Percentiles rank a stretch among this genome's conserved stretches.
These are phyloP conservation scores for Omphalea diandra DNA, from an alignment of 441 rosid genomes.

Conservation along the genomic window DNA sequence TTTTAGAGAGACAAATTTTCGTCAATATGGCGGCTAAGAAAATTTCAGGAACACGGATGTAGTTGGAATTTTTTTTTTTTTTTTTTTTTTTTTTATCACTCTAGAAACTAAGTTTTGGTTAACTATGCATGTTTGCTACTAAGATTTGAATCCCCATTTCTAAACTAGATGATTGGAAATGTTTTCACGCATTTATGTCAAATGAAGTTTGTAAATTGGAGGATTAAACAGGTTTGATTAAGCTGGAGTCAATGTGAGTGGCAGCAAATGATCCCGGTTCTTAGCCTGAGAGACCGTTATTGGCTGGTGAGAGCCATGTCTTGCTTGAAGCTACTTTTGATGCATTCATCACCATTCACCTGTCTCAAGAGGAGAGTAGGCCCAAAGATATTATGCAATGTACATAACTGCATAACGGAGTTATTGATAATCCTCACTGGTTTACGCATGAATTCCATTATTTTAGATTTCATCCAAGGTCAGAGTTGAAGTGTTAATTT, in stretches of 20 bases:
- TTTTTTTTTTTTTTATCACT: too few relatives aligned
- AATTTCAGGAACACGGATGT: constrained; percentile 14
- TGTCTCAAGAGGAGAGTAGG: background rate
- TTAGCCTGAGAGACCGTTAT: background rate
- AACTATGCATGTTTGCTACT: background rate
- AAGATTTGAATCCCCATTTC: background rate
- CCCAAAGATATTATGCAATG: background rate
- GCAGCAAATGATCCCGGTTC: background rate
- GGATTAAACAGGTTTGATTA: background rate
- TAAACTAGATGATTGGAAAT: constrained; percentile 6
- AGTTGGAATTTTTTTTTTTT: background rate
- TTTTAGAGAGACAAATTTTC: constrained; percentile 22
- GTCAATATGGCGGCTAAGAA: constrained; percentile 13
- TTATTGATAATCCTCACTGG: background rate
- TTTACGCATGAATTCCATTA: background rate
- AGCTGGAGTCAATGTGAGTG: background rate
- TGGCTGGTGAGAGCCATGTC: background rate
- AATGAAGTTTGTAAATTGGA: background rate
- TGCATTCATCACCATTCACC: background rate
- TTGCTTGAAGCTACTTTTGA: constrained; percentile 2
- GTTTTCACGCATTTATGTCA: background rate
- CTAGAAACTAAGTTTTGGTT: background rate
- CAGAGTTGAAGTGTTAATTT: background rate
- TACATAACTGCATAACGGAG: background rate
- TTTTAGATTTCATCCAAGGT: background rate